Percentiles rank a stretch among this genome's conserved stretches.
Evolutionary conservation across 768 basidiomycete genomes (phyloP).

Genomic region (Lepiota brunneoincarnata): DNA sequence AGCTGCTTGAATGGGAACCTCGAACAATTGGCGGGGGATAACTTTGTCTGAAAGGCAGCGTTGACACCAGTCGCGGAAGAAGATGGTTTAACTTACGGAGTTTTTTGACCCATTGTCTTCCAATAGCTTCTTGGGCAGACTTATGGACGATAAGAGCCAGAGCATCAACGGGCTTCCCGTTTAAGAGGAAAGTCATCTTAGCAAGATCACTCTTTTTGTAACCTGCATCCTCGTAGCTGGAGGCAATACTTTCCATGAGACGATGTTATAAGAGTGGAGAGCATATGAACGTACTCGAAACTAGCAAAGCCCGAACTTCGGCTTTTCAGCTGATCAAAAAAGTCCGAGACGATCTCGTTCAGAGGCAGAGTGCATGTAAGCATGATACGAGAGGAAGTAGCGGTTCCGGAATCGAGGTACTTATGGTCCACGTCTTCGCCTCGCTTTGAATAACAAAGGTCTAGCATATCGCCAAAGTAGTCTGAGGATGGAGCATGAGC

Average conservation of each 20-base stretch:
- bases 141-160: slow-evolving; percentile 89
- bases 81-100: slow-evolving; percentile 57
- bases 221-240: slow-evolving; percentile 92
- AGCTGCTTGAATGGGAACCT: slow-evolving; percentile 93
- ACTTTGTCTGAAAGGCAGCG: slow-evolving; percentile 63
- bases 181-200: slow-evolving; percentile 93
- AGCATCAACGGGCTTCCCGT: slow-evolving; percentile 88
- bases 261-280: not conserved
- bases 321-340: slow-evolving; percentile 94
- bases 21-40: slow-evolving; percentile 89
- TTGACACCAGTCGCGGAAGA: not conserved
- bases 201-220: slow-evolving; percentile 79
- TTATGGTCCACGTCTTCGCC: slow-evolving; percentile 81
- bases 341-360: slow-evolving; percentile 91
- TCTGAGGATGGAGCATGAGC: slow-evolving; percentile 40
- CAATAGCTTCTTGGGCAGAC: slow-evolving; percentile 71
- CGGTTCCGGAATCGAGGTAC: slow-evolving; percentile 67
- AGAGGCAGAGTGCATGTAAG: slow-evolving; percentile 84
- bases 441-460: slow-evolving; percentile 83
- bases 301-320: slow-evolving; percentile 89
- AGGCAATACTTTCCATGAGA: slow-evolving; percentile 1
- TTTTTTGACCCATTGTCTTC: slow-evolving; percentile 86
- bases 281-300: slow-evolving; percentile 66
- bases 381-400: slow-evolving; percentile 63
- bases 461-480: slow-evolving; percentile 96